Conservation (phyloP, 495 filamentous ascomycete species). For the Hypomontagnella monticulosa region DNA sequence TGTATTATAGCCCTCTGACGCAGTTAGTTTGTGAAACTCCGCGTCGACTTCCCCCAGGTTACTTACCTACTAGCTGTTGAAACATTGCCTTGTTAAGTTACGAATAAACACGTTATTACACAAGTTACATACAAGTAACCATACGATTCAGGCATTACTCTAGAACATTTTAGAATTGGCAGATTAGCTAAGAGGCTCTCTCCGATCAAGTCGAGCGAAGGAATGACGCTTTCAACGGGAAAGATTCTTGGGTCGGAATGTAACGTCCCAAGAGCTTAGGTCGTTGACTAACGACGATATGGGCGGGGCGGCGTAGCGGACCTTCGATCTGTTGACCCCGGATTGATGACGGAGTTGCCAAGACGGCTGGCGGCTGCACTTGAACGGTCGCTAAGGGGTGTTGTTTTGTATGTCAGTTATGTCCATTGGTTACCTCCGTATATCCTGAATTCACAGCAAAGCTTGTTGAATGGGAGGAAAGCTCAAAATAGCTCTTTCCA, state of each 20-base stretch:
- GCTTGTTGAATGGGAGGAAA: too few species aligned
- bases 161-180: conserved; percentile 23
- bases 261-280: conserved; percentile 10
- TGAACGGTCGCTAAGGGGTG: background rate
- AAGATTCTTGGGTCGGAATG: conserved; percentile 25
- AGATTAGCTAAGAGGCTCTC: conserved; percentile 19
- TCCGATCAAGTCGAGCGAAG: background rate
- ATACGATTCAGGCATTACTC: background rate
- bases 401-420: too few species aligned
- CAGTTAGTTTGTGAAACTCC: too few species aligned
- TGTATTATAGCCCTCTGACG: background rate
- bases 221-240: conserved; percentile 20
- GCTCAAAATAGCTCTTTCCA: too few species aligned
- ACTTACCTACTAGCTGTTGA: too few species aligned
- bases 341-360: conserved; percentile 30
- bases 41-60: too few species aligned
- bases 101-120: too few species aligned
- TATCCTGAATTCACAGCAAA: background rate
- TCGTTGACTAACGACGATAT: background rate
- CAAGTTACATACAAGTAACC: background rate
- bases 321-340: conserved; percentile 11
- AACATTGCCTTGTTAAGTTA: too few species aligned
- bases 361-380: conserved; percentile 23
- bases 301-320: too few species aligned
- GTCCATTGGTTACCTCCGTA: too few species aligned